Evolutionary conservation across 805 yeast species (phyloP).

Genomic region (Pichia eremophila): DNA sequence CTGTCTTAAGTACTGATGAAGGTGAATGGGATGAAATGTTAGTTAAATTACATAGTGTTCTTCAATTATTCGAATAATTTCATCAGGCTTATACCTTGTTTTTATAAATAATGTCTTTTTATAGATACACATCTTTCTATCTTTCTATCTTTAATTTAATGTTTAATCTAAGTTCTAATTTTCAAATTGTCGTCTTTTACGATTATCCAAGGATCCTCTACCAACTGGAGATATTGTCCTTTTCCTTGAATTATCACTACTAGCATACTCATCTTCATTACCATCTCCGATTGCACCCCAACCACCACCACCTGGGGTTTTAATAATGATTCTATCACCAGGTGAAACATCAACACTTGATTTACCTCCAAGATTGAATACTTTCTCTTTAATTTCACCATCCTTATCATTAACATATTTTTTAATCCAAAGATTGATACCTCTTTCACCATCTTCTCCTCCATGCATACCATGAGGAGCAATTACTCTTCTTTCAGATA

Average conservation of each 20-base stretch:
- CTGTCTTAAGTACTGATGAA: slow-evolving; percentile 71
- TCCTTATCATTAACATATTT: slow-evolving; percentile 16
- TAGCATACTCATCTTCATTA: neutral
- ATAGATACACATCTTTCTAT: no score
- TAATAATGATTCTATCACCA: slow-evolving; percentile 60
- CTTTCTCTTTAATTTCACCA: slow-evolving; percentile 28
- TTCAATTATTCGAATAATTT: slow-evolving; percentile 48
- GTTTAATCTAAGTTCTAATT: slow-evolving; percentile 12
- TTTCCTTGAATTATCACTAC: neutral
- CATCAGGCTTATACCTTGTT: neutral
- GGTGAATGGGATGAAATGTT: slow-evolving; percentile 93
- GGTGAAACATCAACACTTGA: slow-evolving; percentile 44
- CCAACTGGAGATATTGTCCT: slow-evolving; percentile 13
- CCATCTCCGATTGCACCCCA: slow-evolving; percentile 36
- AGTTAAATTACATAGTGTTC: slow-evolving; percentile 68
- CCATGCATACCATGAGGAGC: slow-evolving; percentile 86
- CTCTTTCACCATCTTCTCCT: slow-evolving; percentile 69
- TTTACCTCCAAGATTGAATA: slow-evolving; percentile 60
- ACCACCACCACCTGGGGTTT: slow-evolving; percentile 87
- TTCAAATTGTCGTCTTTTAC: slow-evolving; percentile 24
- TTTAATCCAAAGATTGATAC: slow-evolving; percentile 49
- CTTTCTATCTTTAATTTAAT: no score
- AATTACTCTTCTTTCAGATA: slow-evolving; percentile 75
- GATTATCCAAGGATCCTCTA: slow-evolving; percentile 25
- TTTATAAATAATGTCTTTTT: neutral